Base-by-base conservation (phyloP, 2,329 filamentous ascomycete species). In the Hypomyces perniciosus region DNA sequence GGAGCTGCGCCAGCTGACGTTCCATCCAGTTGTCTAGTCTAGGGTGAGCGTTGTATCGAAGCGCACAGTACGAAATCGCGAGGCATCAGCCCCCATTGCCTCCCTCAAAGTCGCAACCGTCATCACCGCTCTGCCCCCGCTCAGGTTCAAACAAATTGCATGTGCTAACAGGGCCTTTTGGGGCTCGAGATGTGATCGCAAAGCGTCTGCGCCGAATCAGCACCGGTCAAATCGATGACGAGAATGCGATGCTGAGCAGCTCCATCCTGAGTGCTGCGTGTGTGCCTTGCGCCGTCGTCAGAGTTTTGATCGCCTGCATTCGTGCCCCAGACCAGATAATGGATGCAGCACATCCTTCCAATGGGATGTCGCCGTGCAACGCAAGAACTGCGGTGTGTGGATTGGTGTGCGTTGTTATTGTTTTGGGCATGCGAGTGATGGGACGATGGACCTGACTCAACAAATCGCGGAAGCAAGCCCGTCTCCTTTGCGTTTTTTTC, bases 281-380 rank as follows among this genome's bases (percentile, higher is more conserved):
- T 52, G 50, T 52, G 50, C 50, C 50, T 52, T 52, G 50, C 50
- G 46, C 46, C 48, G 46, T 49, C 40, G 51, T 47, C 51, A 53
- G 42, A 45, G 44, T 49, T 49, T 45, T 46, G 51, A 53, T 48
- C 42, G 46, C 51, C 46, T 53, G 51, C 51, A 46, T 49, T 45
- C 42, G 40, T 41, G 51, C 33, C 51, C 51, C 51, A 53, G 46
- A 48, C 30, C 40, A 47, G 51, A 53, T 46, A 40, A 46, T 44
- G 43, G 46, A 28, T 46, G 51, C 46, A 53, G 33, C 20, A 30
- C 31, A 28, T 37, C 35, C 37, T 42, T 27, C 51, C 46, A 49
- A 53, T 53, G 42, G 45, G 31, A 46, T 35, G n/a, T 28, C 31
- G 51, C 46, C 51, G 33, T 48, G 45, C 40, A 35, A 52, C 37